Evolutionary conservation across 306 rosid species (phyloP).

Genomic region (Glycyrrhiza uralensis): DNA sequence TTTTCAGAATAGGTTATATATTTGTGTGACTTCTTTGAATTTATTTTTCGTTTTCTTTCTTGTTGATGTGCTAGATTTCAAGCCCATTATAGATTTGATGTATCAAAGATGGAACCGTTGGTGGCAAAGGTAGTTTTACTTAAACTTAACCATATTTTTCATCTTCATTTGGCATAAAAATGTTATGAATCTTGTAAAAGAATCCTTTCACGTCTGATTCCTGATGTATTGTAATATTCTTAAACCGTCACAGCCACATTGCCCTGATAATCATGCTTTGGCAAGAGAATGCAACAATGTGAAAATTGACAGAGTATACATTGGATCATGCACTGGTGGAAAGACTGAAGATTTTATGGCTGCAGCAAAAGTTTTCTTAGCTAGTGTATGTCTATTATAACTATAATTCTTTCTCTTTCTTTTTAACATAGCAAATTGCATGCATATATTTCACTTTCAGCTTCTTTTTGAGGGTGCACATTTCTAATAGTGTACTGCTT

Average conservation of each 20-base stretch:
- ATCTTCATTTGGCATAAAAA: background rate
- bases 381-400: conserved; percentile 47
- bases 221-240: background rate
- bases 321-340: conserved; percentile 93
- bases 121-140: conserved; percentile 67
- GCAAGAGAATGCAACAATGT: conserved; percentile 88
- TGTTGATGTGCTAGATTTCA: conserved; percentile 51
- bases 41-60: background rate
- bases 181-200: background rate
- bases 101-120: conserved; percentile 75
- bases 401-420: background rate
- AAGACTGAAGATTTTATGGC: conserved; percentile 86
- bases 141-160: background rate
- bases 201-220: background rate
- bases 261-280: conserved; percentile 85
- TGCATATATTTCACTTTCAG: background rate
- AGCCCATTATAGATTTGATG: conserved; percentile 63
- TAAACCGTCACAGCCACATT: conserved; percentile 68
- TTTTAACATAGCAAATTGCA: background rate
- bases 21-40: background rate
- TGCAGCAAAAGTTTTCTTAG: conserved; percentile 78
- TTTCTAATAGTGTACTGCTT: background rate
- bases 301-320: conserved; percentile 81
- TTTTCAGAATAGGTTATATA: background rate
- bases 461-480: too few relatives aligned